Conservation (phyloP, 495 filamentous ascomycete genomes). For the Pseudomonodictys pantanalensis region DNA sequence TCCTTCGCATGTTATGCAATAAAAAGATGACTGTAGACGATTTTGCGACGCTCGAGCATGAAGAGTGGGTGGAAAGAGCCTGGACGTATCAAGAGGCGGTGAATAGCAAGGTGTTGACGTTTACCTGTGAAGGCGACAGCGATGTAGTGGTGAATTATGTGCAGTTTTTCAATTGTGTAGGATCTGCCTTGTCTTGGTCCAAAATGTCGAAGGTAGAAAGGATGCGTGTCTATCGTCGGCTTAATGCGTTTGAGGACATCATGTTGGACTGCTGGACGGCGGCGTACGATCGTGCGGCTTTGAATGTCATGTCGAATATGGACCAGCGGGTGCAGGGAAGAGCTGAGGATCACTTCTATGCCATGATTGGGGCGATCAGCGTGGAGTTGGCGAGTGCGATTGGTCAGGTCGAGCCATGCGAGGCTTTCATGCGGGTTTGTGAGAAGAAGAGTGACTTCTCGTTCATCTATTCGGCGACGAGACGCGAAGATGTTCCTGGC, state of each 20-base stretch:
- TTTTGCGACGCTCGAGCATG: constrained; percentile 18
- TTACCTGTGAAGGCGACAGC: constrained; percentile 7
- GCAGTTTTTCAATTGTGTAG: constrained; percentile 24
- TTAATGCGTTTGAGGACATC: constrained; percentile 29
- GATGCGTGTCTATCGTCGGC: constrained; percentile 10
- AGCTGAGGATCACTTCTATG: constrained; percentile 20
- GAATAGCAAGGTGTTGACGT: constrained; percentile 11
- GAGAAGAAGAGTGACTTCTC: constrained; percentile 18
- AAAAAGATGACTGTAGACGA: background rate
- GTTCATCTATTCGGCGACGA: constrained; percentile 18
- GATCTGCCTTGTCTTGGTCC: constrained; percentile 3
- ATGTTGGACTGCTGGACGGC: constrained; percentile 27
- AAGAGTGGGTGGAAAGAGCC: constrained; percentile 27
- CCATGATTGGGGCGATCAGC: constrained; percentile 25
- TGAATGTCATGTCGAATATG: constrained; percentile 33
- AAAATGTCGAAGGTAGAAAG: background rate
- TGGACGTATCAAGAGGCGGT: constrained; percentile 36
- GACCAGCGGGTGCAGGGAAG: constrained; percentile 9
- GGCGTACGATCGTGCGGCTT: constrained; percentile 18
- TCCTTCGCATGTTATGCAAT: constrained; percentile 6
- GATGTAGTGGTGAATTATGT: no score
- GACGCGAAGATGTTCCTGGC: background rate
- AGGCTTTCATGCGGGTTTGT: constrained; percentile 17
- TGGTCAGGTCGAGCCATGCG: background rate
- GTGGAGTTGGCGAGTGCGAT: background rate